A percentile compares a stretch with the other conserved stretches of the same genome.
Evolutionary conservation across 2,329 filamentous ascomycete species (phyloP).

Genomic region (Verticillium dahliae): DNA sequence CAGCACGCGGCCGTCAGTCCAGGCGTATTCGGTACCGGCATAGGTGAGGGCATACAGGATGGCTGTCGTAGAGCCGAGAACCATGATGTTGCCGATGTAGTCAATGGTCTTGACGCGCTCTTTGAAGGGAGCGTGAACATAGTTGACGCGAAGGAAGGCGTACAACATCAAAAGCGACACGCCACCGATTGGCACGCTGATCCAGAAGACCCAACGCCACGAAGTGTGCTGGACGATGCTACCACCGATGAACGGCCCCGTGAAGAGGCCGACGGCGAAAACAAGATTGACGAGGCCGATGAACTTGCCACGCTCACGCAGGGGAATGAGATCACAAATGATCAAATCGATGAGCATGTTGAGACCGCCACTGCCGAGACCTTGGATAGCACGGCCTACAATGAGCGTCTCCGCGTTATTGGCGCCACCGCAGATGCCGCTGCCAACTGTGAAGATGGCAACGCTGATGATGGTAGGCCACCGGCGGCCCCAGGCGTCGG

Average conservation of each 20-base stretch:
- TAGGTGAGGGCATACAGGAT: constrained; percentile 22
- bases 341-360: constrained; percentile 27
- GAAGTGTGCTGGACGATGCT: constrained; percentile 4
- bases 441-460: constrained; percentile 28
- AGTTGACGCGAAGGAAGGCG: constrained; percentile 16
- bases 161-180: constrained; percentile 13
- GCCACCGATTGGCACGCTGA: constrained; percentile 9
- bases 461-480: constrained; percentile 26
- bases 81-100: constrained; percentile 29
- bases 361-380: constrained; percentile 28
- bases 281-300: constrained; percentile 22
- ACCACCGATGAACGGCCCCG: constrained; percentile 7
- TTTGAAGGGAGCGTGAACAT: neutral
- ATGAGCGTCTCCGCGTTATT: constrained; percentile 28
- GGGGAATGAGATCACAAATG: constrained; percentile 33
- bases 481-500: constrained; percentile 35
- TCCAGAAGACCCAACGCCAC: constrained; percentile 11
- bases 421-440: constrained; percentile 24
- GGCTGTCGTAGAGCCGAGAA: constrained; percentile 26
- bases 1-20: constrained; percentile 31
- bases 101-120: constrained; percentile 22
- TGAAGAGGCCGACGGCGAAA: constrained; percentile 23
- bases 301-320: constrained; percentile 36
- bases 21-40: constrained; percentile 62
- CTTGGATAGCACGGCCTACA: constrained; percentile 23